Evolutionary conservation across 31 red algal genomes (phyloP).

Genomic region (Asparagopsis taxiformis): DNA sequence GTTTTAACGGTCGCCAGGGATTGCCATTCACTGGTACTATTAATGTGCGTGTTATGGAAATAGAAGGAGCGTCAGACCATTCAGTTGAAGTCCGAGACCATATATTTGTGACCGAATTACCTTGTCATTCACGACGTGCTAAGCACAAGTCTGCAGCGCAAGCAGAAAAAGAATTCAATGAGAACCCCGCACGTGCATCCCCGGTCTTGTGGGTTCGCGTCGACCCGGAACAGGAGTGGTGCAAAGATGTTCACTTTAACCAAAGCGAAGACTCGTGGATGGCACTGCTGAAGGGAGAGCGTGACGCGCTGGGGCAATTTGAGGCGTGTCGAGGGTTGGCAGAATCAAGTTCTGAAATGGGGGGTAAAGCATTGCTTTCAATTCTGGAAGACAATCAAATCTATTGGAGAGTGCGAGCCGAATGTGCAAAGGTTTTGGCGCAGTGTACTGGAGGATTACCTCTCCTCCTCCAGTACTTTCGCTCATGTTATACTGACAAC

Average conservation of each 20-base stretch:
- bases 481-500: conserved; percentile 36
- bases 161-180: conserved; percentile 61
- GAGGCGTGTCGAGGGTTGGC: conserved; percentile 69
- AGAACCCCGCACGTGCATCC: conserved; percentile 60
- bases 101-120: conserved; percentile 40
- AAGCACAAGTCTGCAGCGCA: conserved; percentile 61
- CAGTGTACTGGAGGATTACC: conserved; percentile 29
- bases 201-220: conserved; percentile 77
- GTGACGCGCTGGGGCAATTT: conserved; percentile 65
- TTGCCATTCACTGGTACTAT: conserved; percentile 59
- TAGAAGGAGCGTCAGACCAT: conserved; percentile 80
- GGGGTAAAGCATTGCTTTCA: conserved; percentile 36
- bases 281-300: conserved; percentile 49
- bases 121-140: conserved; percentile 62
- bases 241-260: conserved; percentile 46
- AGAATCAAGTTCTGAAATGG: conserved; percentile 15
- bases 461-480: conserved; percentile 40
- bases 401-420: conserved; percentile 75
- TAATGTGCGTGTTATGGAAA: conserved; percentile 74
- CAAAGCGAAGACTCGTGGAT: conserved; percentile 62
- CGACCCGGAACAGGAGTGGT: conserved; percentile 81
- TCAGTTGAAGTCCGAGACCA: conserved; percentile 64
- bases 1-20: conserved; percentile 8
- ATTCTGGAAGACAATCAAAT: conserved; percentile 57
- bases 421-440: conserved; percentile 41